Base-by-base conservation (phyloP, 2,329 filamentous ascomycete species). In the Monosporascus sp. region DNA sequence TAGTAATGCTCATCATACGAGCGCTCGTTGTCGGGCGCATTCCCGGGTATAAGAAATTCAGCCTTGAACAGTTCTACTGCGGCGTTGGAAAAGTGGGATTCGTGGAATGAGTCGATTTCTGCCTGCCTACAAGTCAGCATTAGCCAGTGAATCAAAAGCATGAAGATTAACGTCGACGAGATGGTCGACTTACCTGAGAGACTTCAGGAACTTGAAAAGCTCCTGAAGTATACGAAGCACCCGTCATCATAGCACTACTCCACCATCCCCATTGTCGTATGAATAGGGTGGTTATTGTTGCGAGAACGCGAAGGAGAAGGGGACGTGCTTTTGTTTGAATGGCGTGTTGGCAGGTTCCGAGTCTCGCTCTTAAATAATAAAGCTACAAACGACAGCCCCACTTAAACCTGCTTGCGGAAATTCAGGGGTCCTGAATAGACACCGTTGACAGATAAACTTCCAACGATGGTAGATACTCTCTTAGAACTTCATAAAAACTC, bases 61-160 rank as follows among this genome's bases (percentile, higher is more conserved):
- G 66, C 53, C 16, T 69, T 64, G 59, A 84, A 84, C 22, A 73
- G 67, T n/a, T 69, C 61, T 19, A 79, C 56, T 27, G 79, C 76
- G 46, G 69, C 59, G 36, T 60, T 52, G 11, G 77, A 76, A 67
- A 90, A 89, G 61, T 90, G 86, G 19, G 75, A 68, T 43, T 78
- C 69, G 57, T 84, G 79, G 62, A 88, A 88, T 27, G 71, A 71
- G 51, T 71, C 65, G 34, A 88, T 71, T 44, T 88, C 85, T 67
- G 80, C 74, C 85, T 88, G 56, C 22, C 52, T 54, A 56, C 31
- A 47, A 56, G 60, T 68, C 53, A 68, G 64, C 55, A 53, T 62
- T 58, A 57, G 53, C 48, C 34, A 57, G 48, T 20, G 56, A 59
- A 52, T 63, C 59, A 49, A 52, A 38, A 14, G 27, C 19, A 3